These are phyloP conservation scores for Gigaspora rosea DNA, from an alignment of 192 early-diverging fungal genomes.

Conservation along the genomic window DNA sequence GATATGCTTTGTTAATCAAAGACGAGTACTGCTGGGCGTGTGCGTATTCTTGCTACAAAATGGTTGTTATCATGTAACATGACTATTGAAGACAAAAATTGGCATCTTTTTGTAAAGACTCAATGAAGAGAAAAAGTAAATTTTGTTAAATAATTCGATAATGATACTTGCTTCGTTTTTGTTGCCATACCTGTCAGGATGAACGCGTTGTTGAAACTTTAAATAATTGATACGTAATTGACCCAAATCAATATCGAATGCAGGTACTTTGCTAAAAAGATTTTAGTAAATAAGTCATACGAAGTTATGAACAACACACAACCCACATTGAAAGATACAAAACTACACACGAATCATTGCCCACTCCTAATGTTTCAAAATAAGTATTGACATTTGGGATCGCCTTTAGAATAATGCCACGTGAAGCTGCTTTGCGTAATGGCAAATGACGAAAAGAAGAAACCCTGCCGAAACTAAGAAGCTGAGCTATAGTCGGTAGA, in stretches of 20 bases:
- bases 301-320: not conserved
- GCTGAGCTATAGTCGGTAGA: no score
- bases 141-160: not conserved
- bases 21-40: constrained; percentile 75
- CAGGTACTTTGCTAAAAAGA: constrained; percentile 41
- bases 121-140: not conserved
- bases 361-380: constrained; percentile 58
- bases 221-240: constrained; percentile 68
- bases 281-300: not conserved
- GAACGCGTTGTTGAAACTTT: constrained; percentile 75
- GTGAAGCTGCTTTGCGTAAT: no score
- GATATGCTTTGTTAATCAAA: constrained; percentile 86
- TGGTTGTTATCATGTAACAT: not conserved
- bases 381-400: constrained; percentile 51
- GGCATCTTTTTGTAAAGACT: not conserved
- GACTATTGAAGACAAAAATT: not conserved
- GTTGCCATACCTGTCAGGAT: constrained; percentile 81
- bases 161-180: constrained; percentile 52
- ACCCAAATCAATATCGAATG: constrained; percentile 69
- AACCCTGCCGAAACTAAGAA: no score
- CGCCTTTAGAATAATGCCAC: constrained; percentile 57
- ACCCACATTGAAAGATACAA: constrained; percentile 29
- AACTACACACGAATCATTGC: constrained; percentile 12
- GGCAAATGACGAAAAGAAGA: no score
- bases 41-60: constrained; percentile 57